Percentiles rank a stretch among this genome's conserved stretches.
Conservation (phyloP, 2,329 filamentous ascomycete species). For the Zasmidium citrigriseum region DNA sequence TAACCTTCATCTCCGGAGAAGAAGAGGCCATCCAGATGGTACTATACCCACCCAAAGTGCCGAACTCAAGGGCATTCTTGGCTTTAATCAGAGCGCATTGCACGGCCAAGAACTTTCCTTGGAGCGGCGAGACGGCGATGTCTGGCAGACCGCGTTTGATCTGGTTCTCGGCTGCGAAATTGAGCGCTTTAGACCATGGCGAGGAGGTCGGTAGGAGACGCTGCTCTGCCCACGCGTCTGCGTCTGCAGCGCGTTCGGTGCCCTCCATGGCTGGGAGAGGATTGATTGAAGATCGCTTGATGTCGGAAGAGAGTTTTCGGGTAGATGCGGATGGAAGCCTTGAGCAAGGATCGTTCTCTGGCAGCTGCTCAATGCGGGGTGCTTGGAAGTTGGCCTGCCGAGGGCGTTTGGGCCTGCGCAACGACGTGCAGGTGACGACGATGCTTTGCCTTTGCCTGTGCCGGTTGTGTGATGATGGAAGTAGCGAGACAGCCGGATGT, state of each 20-base stretch:
- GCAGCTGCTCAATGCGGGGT: neutral
- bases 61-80: slow-evolving; percentile 26
- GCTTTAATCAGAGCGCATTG: slow-evolving; percentile 34
- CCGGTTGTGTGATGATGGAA: neutral
- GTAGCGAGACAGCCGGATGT: neutral
- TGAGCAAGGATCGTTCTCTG: neutral
- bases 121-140: slow-evolving; percentile 39
- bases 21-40: slow-evolving; percentile 22
- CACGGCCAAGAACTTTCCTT: slow-evolving; percentile 44
- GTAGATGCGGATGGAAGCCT: neutral
- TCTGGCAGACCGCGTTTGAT: slow-evolving; percentile 36
- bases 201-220: neutral
- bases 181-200: neutral
- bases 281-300: neutral
- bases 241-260: neutral
- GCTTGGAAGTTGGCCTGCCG: too few species aligned
- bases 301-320: neutral
- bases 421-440: too few species aligned
- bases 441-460: neutral
- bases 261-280: too few species aligned
- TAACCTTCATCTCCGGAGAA: slow-evolving; percentile 17
- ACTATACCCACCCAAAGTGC: slow-evolving; percentile 27
- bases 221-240: neutral
- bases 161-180: neutral
- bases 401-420: too few species aligned